Evolutionary conservation across 1,139 yeast genomes (phyloP), one percentile per base, ranked within the genome.

Genomic region (Debaryomycetaceae sp.): DNA sequence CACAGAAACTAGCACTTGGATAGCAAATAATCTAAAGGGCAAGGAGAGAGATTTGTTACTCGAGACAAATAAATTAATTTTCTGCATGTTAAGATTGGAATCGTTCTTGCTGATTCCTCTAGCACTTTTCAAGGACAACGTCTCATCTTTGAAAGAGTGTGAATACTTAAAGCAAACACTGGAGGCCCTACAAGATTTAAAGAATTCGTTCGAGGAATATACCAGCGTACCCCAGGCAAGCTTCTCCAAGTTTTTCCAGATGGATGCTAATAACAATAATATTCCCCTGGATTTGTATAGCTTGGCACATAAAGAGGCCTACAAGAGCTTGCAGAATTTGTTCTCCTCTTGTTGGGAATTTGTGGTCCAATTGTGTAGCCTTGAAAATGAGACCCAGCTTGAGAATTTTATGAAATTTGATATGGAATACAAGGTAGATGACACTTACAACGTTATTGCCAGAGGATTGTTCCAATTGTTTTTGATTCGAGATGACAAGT

Each of bases 391-490:
- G 1, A 51, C 63, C 24, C 76, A 77, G 44, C 58, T 78, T 27
- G 53, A 57, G 20, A 64, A 68, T 45, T 75, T 63, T 49, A 54
- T 77, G 27, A 55, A 52, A n/a, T 65, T 54, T 46, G 67, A 66
- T 39, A 57, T 75, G 23, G 63, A 65, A 36, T 51, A 55, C 38
- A 55, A 59, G 9, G 58, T 64, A 24, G 49, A 55, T 6, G 43
- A 66, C 3, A 58, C 63, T 40, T 81, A 54, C 36, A 65, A 81
- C 54, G 83, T 81, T 1, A 59, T 85, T 20, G 72, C 83, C 1
- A 69, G 91, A 47, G 86, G 87, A 2, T 55, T 82, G 22, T 76
- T 83, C 53, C 87, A 85, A 47, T 61, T 83, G 34, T 82, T 76
- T 54, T 64, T 84, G 23, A 66, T 85, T 5, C 66, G 88, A 47